Conservation (phyloP, 441 rosid genomes). For the Pelargonium myrrhifolium region DNA sequence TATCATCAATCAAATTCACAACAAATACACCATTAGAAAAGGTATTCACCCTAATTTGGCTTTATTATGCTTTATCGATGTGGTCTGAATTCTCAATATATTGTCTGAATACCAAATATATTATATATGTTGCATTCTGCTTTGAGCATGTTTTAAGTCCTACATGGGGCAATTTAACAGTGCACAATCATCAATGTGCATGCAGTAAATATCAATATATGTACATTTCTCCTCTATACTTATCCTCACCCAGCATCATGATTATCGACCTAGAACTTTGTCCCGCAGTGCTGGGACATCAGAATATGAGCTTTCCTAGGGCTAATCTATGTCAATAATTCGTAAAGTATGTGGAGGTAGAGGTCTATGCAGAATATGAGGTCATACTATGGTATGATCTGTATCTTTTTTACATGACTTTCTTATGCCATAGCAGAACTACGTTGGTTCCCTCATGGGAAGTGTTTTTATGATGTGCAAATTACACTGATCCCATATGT, state of each 20-base stretch:
- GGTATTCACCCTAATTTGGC: slow-evolving; percentile 33
- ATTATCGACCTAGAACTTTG: not conserved
- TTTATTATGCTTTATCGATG: not conserved
- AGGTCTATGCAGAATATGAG: too few species aligned
- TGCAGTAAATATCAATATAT: not conserved
- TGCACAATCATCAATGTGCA: not conserved
- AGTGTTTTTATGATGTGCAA: too few species aligned
- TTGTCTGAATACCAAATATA: not conserved
- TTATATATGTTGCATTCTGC: not conserved
- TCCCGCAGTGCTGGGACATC: not conserved
- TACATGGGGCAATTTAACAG: not conserved
- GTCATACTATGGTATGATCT: not conserved
- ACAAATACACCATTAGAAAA: slow-evolving; percentile 63
- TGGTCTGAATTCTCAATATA: not conserved
- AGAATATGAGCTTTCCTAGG: not conserved
- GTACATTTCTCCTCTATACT: too few species aligned
- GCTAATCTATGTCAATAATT: not conserved
- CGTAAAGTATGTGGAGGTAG: too few species aligned
- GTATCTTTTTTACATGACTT: not conserved
- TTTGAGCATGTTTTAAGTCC: not conserved
- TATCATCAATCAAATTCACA: slow-evolving; percentile 65
- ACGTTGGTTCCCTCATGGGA: too few species aligned
- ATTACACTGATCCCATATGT: too few species aligned
- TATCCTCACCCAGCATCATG: too few species aligned
- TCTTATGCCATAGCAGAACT: not conserved